Evolutionary conservation across 495 filamentous ascomycete species (phyloP).

Genomic region (Neurospora sp.): DNA sequence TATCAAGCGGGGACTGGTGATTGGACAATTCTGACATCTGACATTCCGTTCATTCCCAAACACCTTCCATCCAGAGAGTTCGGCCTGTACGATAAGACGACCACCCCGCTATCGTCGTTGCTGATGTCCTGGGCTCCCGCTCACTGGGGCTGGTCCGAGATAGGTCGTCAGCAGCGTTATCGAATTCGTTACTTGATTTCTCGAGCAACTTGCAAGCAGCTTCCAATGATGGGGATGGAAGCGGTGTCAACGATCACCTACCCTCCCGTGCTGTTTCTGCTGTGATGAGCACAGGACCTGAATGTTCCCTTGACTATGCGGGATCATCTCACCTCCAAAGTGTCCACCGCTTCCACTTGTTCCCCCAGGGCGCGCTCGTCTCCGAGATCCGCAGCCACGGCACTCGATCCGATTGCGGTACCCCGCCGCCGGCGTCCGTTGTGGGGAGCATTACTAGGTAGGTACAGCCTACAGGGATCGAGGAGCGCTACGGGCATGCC

Average conservation of each 20-base stretch:
- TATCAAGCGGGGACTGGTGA: background rate
- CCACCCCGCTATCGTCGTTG: background rate
- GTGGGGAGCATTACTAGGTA: constrained; percentile 3
- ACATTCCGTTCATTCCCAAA: background rate
- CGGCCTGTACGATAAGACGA: background rate
- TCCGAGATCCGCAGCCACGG: constrained; percentile 10
- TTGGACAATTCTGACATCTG: background rate
- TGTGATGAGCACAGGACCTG: background rate
- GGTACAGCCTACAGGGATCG: background rate
- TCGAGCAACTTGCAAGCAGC: background rate
- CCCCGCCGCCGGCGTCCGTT: constrained; percentile 11
- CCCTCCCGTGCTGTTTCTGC: background rate
- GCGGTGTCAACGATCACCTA: background rate
- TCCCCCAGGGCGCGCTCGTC: background rate
- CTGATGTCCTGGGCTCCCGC: background rate
- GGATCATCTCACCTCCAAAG: background rate
- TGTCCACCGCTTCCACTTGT: background rate
- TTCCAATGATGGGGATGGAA: background rate
- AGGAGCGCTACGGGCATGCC: background rate
- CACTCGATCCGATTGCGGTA: constrained; percentile 18
- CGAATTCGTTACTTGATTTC: background rate
- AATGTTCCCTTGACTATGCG: background rate
- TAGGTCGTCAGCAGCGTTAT: background rate
- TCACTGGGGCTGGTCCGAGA: background rate
- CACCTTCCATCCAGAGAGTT: background rate